These are phyloP conservation scores for Fimicolochytrium jonesii DNA, from an alignment of 192 early-diverging fungal genomes.

Conservation along the genomic window DNA sequence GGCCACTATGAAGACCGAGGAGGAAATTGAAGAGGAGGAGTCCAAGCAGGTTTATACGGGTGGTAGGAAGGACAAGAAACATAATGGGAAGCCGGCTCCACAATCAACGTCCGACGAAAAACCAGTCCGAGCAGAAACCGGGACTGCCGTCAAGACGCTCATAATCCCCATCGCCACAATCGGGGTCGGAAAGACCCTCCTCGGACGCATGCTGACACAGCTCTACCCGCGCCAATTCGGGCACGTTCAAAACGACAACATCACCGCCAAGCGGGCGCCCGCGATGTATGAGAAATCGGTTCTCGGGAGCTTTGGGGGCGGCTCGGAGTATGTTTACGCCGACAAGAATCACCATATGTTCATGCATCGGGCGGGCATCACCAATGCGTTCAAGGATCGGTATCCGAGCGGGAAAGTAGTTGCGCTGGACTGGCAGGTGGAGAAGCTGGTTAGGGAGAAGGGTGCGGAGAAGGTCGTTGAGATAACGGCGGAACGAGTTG, in stretches of 20 bases:
- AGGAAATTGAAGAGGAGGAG: slow-evolving; percentile 17
- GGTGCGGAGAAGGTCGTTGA: slow-evolving; percentile 44
- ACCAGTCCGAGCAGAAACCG: background rate
- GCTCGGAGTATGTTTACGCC: slow-evolving; percentile 66
- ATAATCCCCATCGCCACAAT: slow-evolving; percentile 73
- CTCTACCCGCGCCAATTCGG: slow-evolving; percentile 36
- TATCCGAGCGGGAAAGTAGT: slow-evolving; percentile 66
- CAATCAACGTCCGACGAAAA: background rate
- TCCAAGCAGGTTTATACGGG: background rate
- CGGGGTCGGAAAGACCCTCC: slow-evolving; percentile 67
- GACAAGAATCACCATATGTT: slow-evolving; percentile 72
- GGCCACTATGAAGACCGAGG: slow-evolving; percentile 13
- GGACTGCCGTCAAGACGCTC: no score
- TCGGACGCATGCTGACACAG: slow-evolving; percentile 24
- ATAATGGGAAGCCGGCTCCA: background rate
- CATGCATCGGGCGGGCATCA: slow-evolving; percentile 50
- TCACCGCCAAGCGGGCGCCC: slow-evolving; percentile 51
- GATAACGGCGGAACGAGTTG: slow-evolving; percentile 52
- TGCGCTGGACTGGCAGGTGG: slow-evolving; percentile 72
- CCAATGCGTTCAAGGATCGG: slow-evolving; percentile 37
- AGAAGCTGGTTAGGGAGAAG: slow-evolving; percentile 26
- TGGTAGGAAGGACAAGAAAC: slow-evolving; percentile 4
- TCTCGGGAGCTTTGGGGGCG: slow-evolving; percentile 46
- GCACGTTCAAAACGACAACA: slow-evolving; percentile 84
- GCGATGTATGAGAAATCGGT: slow-evolving; percentile 55